Percentiles rank a stretch among this genome's conserved stretches.
Evolutionary conservation across 352 stramenopile genomes (phyloP).

Genomic region (Globisporangium polare): DNA sequence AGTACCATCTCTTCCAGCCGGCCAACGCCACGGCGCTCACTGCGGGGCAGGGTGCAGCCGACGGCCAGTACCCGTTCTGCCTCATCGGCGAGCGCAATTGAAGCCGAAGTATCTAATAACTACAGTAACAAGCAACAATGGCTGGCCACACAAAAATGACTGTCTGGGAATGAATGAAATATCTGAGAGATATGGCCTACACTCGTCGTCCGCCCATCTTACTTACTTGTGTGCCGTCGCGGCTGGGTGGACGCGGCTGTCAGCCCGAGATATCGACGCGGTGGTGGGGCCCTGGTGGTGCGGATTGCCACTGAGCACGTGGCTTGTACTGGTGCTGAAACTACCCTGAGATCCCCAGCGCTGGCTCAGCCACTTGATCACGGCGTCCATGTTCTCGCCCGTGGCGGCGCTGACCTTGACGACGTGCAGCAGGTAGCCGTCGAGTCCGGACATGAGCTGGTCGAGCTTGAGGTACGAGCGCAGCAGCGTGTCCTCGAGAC

Average conservation of each 20-base stretch:
- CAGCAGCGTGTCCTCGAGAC: slow-evolving; percentile 44
- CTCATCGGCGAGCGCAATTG: slow-evolving; percentile 60
- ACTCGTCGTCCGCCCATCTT: not conserved
- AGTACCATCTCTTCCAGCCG: slow-evolving; percentile 46
- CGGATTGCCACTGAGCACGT: slow-evolving; percentile 8
- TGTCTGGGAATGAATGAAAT: not conserved
- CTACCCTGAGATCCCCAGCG: slow-evolving; percentile 3
- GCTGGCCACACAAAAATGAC: not conserved
- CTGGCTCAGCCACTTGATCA: slow-evolving; percentile 57
- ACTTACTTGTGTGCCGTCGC: not conserved
- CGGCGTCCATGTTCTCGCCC: slow-evolving; percentile 49
- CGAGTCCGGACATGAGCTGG: slow-evolving; percentile 27
- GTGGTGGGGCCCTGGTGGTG: slow-evolving; percentile 5
- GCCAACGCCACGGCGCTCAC: slow-evolving; percentile 19
- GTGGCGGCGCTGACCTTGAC: slow-evolving; percentile 57
- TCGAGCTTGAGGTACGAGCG: slow-evolving; percentile 54
- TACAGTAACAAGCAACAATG: no score
- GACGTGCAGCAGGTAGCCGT: slow-evolving; percentile 40
- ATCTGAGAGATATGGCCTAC: not conserved
- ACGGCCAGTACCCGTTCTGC: slow-evolving; percentile 56
- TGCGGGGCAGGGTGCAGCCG: slow-evolving; percentile 3
- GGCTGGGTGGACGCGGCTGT: slow-evolving; percentile 27
- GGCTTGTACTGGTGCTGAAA: not conserved
- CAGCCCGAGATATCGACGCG: not conserved
- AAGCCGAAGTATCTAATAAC: no score